phyloP scores from a whole-genome alignment of 75 land plant genomes.

The Gnetum montanum region DNA sequence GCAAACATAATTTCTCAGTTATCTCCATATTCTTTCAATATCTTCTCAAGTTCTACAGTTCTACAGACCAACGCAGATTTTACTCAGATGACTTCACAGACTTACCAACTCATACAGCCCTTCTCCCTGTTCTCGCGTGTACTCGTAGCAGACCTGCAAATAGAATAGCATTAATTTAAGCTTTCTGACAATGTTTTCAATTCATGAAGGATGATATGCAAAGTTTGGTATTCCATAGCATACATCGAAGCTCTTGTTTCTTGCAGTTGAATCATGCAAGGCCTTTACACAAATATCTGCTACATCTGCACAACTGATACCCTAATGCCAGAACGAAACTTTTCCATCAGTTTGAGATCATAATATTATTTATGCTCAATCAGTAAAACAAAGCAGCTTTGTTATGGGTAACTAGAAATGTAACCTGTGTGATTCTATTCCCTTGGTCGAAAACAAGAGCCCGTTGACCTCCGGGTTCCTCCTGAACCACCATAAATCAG shows the following conservation, averaged over 20 bases:
- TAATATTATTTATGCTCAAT: background rate
- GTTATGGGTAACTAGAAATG: no score
- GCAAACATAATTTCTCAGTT: no score
- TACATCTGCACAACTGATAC: constrained; percentile 98
- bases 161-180: background rate
- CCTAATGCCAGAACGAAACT: constrained; percentile 31
- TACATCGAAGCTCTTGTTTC: constrained; percentile 98
- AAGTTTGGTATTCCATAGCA: constrained; percentile 11
- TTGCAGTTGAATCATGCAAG: constrained; percentile 93
- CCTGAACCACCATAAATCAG: constrained; percentile 51
- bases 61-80: no score
- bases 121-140: constrained; percentile 79
- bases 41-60: no score
- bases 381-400: background rate
- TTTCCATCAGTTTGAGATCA: background rate
- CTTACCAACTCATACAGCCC: constrained; percentile 95
- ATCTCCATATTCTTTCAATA: no score
- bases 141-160: constrained; percentile 90
- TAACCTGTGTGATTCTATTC: constrained; percentile 87
- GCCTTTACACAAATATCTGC: constrained; percentile 98
- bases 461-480: constrained; percentile 97
- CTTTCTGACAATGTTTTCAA: background rate
- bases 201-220: background rate
- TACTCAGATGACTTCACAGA: no score
- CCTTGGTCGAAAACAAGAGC: constrained; percentile 98